Evolutionary conservation across 2,329 filamentous ascomycete genomes (phyloP).

Genomic region (Cylindrodendrum hubeiense): DNA sequence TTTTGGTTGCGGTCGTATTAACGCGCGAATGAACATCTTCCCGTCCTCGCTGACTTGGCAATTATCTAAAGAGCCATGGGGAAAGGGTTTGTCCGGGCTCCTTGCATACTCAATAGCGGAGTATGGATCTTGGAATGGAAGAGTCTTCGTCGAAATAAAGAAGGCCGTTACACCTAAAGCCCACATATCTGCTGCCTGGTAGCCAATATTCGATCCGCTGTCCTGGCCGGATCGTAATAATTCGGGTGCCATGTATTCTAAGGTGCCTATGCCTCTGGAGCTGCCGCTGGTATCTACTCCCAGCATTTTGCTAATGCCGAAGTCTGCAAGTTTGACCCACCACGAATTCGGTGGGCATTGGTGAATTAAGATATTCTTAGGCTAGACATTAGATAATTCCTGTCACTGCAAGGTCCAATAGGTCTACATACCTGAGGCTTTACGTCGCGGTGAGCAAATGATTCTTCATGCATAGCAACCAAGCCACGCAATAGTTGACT

Average conservation of each 20-base stretch:
- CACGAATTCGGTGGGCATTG: not conserved
- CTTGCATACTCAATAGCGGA: too few species aligned
- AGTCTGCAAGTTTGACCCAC: not conserved
- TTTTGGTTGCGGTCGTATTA: too few species aligned
- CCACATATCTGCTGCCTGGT: not conserved
- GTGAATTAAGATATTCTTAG: conserved; percentile 39
- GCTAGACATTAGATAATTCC: not conserved
- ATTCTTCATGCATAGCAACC: conserved; percentile 34
- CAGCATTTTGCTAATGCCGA: not conserved
- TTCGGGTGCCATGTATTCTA: not conserved
- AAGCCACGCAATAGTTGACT: conserved; percentile 36
- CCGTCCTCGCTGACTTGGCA: too few species aligned
- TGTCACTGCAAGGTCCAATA: not conserved
- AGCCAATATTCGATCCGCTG: not conserved
- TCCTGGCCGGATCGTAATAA: not conserved
- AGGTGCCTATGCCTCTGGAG: not conserved
- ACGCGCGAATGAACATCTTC: too few species aligned
- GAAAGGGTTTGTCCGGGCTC: too few species aligned
- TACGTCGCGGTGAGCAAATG: conserved; percentile 39
- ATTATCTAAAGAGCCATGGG: too few species aligned
- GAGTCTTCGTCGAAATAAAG: not conserved
- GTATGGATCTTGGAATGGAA: not conserved
- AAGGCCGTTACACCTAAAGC: not conserved
- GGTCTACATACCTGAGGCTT: conserved; percentile 34
- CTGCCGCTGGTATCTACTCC: not conserved